Evolutionary conservation across 352 stramenopile genomes (phyloP).

Genomic region (Stephanocyclus meneghinianus): DNA sequence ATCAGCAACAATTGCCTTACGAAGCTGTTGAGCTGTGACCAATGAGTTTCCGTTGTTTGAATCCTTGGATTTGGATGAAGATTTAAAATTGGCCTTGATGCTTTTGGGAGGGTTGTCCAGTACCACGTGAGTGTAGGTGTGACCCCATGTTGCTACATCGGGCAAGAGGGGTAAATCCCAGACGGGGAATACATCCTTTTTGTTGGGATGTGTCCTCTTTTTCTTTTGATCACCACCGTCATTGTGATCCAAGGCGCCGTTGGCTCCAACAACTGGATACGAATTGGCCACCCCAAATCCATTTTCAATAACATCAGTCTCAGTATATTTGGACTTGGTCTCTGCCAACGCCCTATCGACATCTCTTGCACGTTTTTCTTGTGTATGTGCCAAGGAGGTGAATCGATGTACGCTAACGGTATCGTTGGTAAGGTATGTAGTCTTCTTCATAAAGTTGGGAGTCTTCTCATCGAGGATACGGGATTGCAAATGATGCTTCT

Average conservation of each 20-base stretch:
- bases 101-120: slow-evolving; percentile 70
- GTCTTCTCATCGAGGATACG: slow-evolving; percentile 78
- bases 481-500: slow-evolving; percentile 67
- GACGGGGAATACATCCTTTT: slow-evolving; percentile 64
- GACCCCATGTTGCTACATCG: slow-evolving; percentile 72
- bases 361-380: slow-evolving; percentile 63
- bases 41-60: slow-evolving; percentile 18
- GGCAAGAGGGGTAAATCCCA: slow-evolving; percentile 73
- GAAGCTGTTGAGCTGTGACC: slow-evolving; percentile 22
- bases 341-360: slow-evolving; percentile 66
- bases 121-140: slow-evolving; percentile 76
- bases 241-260: slow-evolving; percentile 24
- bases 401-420: slow-evolving; percentile 79
- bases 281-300: slow-evolving; percentile 46
- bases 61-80: slow-evolving; percentile 15
- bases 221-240: slow-evolving; percentile 19
- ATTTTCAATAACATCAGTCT: slow-evolving; percentile 54
- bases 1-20: slow-evolving; percentile 66
- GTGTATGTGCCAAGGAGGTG: slow-evolving; percentile 74
- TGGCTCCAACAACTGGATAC: slow-evolving; percentile 4
- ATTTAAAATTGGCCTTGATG: slow-evolving; percentile 4
- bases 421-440: slow-evolving; percentile 83
- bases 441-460: slow-evolving; percentile 83
- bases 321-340: slow-evolving; percentile 51
- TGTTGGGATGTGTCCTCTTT: slow-evolving; percentile 60